phyloP scores from a whole-genome alignment of 768 basidiomycete genomes.

The Cubamyces sp. region DNA sequence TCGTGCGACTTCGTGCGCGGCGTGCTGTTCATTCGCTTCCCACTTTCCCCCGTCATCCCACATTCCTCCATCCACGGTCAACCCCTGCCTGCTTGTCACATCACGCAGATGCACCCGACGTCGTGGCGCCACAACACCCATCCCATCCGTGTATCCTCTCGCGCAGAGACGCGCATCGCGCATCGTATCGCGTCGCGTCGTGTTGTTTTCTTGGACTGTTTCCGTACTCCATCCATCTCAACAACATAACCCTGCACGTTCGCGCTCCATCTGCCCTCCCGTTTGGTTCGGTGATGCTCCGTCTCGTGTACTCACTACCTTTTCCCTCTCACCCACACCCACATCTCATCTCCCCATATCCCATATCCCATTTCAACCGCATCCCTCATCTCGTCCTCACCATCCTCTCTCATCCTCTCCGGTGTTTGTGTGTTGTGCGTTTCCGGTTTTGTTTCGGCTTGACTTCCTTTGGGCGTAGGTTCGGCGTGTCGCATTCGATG shows the following conservation, averaged over 20 bases:
- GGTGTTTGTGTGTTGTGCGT: neutral
- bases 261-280: slow-evolving; percentile 12
- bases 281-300: slow-evolving; percentile 15
- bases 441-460: slow-evolving; percentile 1
- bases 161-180: neutral
- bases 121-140: slow-evolving; percentile 7
- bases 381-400: neutral
- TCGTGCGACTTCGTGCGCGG: slow-evolving; percentile 4
- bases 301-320: slow-evolving; percentile 11
- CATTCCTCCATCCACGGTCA: no score
- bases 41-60: no score
- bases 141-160: slow-evolving; percentile 18
- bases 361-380: no score
- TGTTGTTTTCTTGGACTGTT: slow-evolving; percentile 22
- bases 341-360: neutral
- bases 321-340: neutral
- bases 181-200: slow-evolving; percentile 13
- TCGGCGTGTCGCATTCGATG: slow-evolving; percentile 7
- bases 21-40: slow-evolving; percentile 14
- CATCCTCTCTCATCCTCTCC: neutral
- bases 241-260: slow-evolving; percentile 4
- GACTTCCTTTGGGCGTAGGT: slow-evolving; percentile 3
- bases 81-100: neutral
- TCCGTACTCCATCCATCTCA: neutral
- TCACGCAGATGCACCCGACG: slow-evolving; percentile 4